Percentiles rank a stretch among this genome's conserved stretches.
Evolutionary conservation across 2,329 filamentous ascomycete genomes (phyloP).

Genomic region (Pseudocercospora eumusae): DNA sequence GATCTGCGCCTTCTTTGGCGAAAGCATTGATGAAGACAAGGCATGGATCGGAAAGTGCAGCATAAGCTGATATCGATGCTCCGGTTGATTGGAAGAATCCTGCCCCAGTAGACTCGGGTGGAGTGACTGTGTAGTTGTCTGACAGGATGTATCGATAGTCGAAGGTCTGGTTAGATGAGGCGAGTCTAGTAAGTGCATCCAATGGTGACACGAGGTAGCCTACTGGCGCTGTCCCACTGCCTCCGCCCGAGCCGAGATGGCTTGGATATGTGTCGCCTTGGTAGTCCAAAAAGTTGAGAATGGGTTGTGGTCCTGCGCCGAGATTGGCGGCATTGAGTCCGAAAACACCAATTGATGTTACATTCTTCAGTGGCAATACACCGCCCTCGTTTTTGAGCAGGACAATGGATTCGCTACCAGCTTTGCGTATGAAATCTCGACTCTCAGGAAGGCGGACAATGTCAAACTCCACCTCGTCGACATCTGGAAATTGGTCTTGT

Average conservation of each 20-base stretch:
- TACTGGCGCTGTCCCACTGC: neutral
- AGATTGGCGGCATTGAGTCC: conserved; percentile 33
- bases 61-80: neutral
- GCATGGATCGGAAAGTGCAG: neutral
- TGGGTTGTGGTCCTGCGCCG: neutral
- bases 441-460: no score
- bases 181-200: neutral
- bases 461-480: no score
- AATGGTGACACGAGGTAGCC: conserved; percentile 2
- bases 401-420: conserved; percentile 20
- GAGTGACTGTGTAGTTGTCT: neutral
- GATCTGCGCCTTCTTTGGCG: conserved; percentile 1
- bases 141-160: conserved; percentile 1
- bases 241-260: neutral
- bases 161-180: neutral
- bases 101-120: neutral
- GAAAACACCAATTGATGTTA: conserved; percentile 50
- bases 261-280: neutral
- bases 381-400: conserved; percentile 53
- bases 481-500: neutral
- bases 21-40: conserved; percentile 4
- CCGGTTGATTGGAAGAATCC: neutral
- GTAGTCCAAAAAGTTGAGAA: neutral
- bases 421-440: neutral
- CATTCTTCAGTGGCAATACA: conserved; percentile 55